Conservation (phyloP, 306 rosid genomes). For the Fragaria ananassa region DNA sequence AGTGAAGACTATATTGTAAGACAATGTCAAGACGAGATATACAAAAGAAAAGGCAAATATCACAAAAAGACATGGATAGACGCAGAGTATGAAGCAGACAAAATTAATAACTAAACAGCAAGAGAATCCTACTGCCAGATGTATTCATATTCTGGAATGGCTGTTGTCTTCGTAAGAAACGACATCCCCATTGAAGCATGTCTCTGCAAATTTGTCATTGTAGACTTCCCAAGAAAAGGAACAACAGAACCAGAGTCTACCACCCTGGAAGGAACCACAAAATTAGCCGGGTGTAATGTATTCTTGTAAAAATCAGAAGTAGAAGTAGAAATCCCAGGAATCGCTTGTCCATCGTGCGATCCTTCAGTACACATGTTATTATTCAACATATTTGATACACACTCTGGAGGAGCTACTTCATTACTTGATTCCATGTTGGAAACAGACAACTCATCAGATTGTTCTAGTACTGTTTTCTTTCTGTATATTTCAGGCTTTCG, state of each 20-base stretch:
- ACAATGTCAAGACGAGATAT: conserved; percentile 14
- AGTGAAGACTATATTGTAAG: conserved; percentile 26
- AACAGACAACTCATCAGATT: conserved; percentile 45
- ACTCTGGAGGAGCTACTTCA: conserved; percentile 43
- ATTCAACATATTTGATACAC: conserved; percentile 42
- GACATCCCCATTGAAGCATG: conserved; percentile 31
- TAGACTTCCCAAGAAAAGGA: conserved; percentile 39
- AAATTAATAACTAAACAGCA: conserved; percentile 10
- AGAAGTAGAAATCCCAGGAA: conserved; percentile 31
- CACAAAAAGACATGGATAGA: conserved; percentile 18
- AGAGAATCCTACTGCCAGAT: conserved; percentile 77
- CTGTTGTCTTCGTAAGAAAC: conserved; percentile 40
- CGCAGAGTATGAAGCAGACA: conserved; percentile 11
- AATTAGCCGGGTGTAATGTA: conserved; percentile 28
- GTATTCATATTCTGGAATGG: conserved; percentile 73
- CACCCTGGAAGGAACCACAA: conserved; percentile 29
- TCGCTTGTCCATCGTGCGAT: conserved; percentile 33
- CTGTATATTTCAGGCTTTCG: conserved; percentile 74
- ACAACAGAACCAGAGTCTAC: conserved; percentile 33
- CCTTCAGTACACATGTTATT: conserved; percentile 42
- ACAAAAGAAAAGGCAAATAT: conserved; percentile 13
- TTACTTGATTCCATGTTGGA: conserved; percentile 40
- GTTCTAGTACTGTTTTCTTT: conserved; percentile 53
- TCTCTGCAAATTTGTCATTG: conserved; percentile 37
- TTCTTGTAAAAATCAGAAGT: conserved; percentile 33